These are phyloP conservation scores for Asterophora parasitica DNA, from an alignment of 768 basidiomycete genomes.

Conservation along the genomic window DNA sequence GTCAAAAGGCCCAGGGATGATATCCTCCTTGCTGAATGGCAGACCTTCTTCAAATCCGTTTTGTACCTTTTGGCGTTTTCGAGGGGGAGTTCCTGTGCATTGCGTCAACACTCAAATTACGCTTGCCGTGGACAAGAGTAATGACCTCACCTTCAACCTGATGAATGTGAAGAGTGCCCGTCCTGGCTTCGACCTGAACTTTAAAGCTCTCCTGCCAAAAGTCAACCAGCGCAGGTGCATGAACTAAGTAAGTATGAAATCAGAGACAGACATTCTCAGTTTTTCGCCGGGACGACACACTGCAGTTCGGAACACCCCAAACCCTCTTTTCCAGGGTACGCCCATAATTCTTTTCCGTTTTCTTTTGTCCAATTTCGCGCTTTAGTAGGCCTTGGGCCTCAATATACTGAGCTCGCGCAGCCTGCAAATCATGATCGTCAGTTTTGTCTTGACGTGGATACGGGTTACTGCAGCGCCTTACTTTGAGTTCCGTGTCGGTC, in stretches of 20 bases:
- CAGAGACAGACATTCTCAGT: background rate
- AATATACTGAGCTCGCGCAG: conserved; percentile 62
- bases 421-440: conserved; percentile 27
- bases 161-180: conserved; percentile 38
- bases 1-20: background rate
- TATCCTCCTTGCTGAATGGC: background rate
- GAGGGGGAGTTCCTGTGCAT: conserved; percentile 34
- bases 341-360: conserved; percentile 48
- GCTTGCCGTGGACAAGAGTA: background rate
- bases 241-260: conserved; percentile 39
- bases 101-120: background rate
- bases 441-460: background rate
- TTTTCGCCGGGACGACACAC: conserved; percentile 34
- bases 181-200: conserved; percentile 61
- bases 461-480: conserved; percentile 17
- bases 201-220: conserved; percentile 76
- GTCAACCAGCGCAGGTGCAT: conserved; percentile 58
- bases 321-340: conserved; percentile 58
- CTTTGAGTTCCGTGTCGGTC: conserved; percentile 80
- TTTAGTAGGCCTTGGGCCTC: conserved; percentile 53
- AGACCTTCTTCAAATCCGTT: background rate
- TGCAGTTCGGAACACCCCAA: conserved; percentile 58
- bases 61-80: conserved; percentile 44
- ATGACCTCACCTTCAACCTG: conserved; percentile 29
- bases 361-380: conserved; percentile 47